Conservation (phyloP, 2,329 filamentous ascomycete species). For the Paraphoma chrysanthemicola region DNA sequence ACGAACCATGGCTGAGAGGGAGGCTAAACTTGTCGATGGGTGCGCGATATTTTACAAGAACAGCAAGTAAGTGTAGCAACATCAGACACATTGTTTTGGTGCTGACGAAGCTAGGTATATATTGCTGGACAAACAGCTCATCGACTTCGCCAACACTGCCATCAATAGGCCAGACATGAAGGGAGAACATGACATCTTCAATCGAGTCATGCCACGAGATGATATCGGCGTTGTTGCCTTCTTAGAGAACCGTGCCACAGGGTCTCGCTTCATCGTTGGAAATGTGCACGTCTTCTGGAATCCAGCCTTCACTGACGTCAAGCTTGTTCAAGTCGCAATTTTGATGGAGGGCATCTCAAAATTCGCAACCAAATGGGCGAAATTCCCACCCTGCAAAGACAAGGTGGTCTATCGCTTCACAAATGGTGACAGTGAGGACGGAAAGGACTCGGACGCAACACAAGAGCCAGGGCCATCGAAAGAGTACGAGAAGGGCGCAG, state of each 20-base stretch:
- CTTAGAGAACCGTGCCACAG: conserved; percentile 88
- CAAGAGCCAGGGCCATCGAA: conserved; percentile 79
- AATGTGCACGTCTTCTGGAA: conserved; percentile 98
- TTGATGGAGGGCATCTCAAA: conserved; percentile 91
- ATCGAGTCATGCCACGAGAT: conserved; percentile 97
- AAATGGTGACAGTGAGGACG: conserved; percentile 58
- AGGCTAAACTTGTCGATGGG: conserved; percentile 89
- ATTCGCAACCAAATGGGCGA: conserved; percentile 82
- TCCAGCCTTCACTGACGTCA: conserved; percentile 87
- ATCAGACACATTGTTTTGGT: neutral
- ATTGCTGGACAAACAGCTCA: conserved; percentile 88
- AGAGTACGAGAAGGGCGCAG: conserved; percentile 83
- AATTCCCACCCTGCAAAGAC: conserved; percentile 80
- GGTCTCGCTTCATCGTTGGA: conserved; percentile 88
- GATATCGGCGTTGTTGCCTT: conserved; percentile 93
- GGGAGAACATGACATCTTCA: conserved; percentile 96
- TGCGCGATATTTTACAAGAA: conserved; percentile 97
- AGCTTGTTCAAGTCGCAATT: conserved; percentile 94
- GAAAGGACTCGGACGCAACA: conserved; percentile 58
- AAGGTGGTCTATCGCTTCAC: conserved; percentile 65
- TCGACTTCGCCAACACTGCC: conserved; percentile 89
- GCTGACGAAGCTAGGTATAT: conserved; percentile 64
- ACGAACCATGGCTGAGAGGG: conserved; percentile 88
- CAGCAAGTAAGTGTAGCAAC: conserved; percentile 66
- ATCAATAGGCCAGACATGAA: conserved; percentile 98